Evolutionary conservation across 1,284 basidiomycete species (phyloP).

Genomic region (Cutaneotrichosporon mucoides): DNA sequence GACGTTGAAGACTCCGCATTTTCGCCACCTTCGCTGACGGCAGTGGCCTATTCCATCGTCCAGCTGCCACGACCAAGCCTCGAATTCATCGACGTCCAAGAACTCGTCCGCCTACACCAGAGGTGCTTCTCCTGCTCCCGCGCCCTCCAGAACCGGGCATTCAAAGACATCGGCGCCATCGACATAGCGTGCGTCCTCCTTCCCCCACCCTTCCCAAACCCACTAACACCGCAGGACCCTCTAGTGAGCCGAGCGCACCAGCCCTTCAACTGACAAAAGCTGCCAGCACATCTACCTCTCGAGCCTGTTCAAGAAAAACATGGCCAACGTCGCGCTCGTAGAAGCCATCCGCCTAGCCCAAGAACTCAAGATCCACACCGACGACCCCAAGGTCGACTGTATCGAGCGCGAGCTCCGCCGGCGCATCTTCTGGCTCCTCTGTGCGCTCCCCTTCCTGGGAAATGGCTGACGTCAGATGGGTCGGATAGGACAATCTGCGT

Average conservation of each 20-base stretch:
- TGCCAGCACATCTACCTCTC: constrained; percentile 2
- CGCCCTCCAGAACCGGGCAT: background rate
- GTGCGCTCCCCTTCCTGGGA: background rate
- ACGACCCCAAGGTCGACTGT: background rate
- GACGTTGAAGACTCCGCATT: too few species aligned
- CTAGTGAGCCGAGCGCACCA: background rate
- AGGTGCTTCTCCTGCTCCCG: background rate
- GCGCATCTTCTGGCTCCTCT: background rate
- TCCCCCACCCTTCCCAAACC: too few species aligned
- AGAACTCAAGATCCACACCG: background rate
- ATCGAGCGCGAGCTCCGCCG: background rate
- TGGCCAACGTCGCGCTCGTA: background rate
- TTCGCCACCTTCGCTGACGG: too few species aligned
- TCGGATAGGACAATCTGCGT: background rate
- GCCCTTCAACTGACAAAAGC: background rate
- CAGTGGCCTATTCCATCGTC: background rate
- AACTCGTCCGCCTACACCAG: background rate
- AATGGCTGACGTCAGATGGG: background rate
- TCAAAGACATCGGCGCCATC: background rate
- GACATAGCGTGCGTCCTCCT: background rate
- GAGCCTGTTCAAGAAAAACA: constrained; percentile 1
- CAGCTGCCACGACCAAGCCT: background rate
- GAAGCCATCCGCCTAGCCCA: background rate
- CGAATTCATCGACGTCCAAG: background rate
- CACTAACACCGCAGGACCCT: background rate